Base-by-base conservation (phyloP, 257 asterid species). In the Salvia splendens region DNA sequence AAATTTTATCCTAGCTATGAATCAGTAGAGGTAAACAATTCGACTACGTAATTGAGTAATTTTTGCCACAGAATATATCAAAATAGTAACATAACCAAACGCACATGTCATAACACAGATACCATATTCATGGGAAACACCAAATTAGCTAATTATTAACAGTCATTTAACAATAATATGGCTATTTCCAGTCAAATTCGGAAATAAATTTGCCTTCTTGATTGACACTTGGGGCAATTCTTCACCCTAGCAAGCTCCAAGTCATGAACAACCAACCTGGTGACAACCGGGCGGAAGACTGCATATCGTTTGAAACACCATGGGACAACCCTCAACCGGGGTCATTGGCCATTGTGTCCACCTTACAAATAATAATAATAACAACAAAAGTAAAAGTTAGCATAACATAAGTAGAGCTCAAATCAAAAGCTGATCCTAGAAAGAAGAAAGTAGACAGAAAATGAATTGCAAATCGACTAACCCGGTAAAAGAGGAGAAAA, bases 401-500 rank as follows among this genome's bases (percentile, higher is more conserved):
- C 78, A 24, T n/a, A n/a, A n/a, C n/a, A n/a, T 46, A 36, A 70
- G 43, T 14, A 54, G 48, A 63, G 59, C 70, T 46, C 55, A 82
- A 55, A 74, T 30, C 38, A 47, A 2, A 64, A 64, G 15, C 48
- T 62, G 51, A 59, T 15, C 50, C 42, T 15, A 28, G 1, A 68
- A 17, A n/a, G 10, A 60, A 10, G 5, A 58, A 36, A 40, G 40
- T n/a, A 43, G 50, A 53, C 24, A 57, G 28, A 17, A 17, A n/a
- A 62, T 47, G 30, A 36, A 20, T 42, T 10, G 67, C 81, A 33
- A 47, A 48, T 30, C 35, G 38, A 61, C 75, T 75, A 73, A 91
- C 98, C 98, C 95, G 6, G 95, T 91, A 67, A 91, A 91, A 2
- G 98, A 78, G 78, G n/a, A n/a, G n/a, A n/a, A n/a, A n/a, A n/a